Base-by-base conservation (phyloP, 2,329 filamentous ascomycete species). In the Didymella pinodella region DNA sequence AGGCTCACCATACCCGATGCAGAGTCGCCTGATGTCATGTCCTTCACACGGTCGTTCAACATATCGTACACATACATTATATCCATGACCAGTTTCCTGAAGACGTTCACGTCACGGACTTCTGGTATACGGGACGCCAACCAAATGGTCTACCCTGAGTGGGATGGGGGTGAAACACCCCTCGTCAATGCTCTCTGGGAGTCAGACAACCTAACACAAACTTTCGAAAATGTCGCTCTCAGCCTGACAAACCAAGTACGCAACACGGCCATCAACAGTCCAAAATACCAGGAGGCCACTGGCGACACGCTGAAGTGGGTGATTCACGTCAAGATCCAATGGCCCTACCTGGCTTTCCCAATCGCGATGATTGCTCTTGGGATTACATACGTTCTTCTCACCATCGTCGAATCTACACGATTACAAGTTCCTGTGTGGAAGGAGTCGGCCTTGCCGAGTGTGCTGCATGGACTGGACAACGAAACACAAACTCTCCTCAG, bases 211-310 rank as follows among this genome's bases (percentile, higher is more conserved):
- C 36, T 61, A 0, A 46, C 53, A 6, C 22, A 26, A 3, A 56
- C 48, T 1, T 61, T 61, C 43, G 44, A 44, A 2, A 38, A 57
- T 14, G 53, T 53, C 4, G 58, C 58, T 1, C 32, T n/a, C 1
- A 61, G 58, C 25, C 12, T 61, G 14, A 57, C 58, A 2, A 55
- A 55, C 26, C 52, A 49, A 8, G 25, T 55, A 2, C 57, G 51
- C 51, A 46, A 32, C 31, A 32, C 31, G 4, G 31, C 31, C 36
- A 11, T 38, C 46, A 18, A 36, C 31, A 14, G 12, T 16, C 31
- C 31, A 32, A 32, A 32, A 14, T 32, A 32, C 8, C 31, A 32
- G 16, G 31, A 32, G 31, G 31, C 31, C 14, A 32, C 31, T 4
- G 57, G 57, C 28, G 20, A 20, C 2, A 41, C 47, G 4, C 32